Conservation (phyloP, 2,329 filamentous ascomycete species). For the Chaetomium sp. region DNA sequence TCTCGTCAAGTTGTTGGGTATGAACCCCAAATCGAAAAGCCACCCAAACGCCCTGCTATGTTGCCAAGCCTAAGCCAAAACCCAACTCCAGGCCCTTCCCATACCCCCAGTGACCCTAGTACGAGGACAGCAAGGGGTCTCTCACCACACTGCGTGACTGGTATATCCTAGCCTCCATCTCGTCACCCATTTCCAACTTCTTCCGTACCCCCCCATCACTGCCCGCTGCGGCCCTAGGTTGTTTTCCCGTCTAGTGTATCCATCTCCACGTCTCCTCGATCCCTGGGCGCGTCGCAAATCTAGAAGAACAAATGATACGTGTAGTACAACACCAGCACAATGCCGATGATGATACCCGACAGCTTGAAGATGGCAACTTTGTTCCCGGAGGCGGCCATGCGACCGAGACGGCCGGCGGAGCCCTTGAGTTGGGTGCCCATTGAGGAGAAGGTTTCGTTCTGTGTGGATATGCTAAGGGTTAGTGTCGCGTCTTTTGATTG, state of each 20-base stretch:
- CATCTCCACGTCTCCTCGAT: neutral
- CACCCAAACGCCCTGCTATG: constrained; percentile 9
- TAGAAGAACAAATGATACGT: constrained; percentile 28
- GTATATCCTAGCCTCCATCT: neutral
- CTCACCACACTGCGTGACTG: too few relatives aligned
- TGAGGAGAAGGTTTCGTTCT: constrained; percentile 74
- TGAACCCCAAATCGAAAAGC: neutral
- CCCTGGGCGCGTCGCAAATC: neutral
- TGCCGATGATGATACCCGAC: constrained; percentile 69
- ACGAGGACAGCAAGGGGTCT: too few relatives aligned
- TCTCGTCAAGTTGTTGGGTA: neutral
- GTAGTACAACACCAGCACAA: constrained; percentile 71
- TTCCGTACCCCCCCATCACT: neutral
- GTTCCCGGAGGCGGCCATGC: constrained; percentile 89
- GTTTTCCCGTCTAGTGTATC: neutral
- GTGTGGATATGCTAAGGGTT: neutral
- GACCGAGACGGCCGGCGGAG: constrained; percentile 71
- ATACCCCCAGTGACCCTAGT: neutral
- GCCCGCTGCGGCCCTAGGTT: neutral
- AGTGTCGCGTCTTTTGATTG: neutral
- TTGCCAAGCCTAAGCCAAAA: neutral
- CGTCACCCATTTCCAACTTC: neutral
- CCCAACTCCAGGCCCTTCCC: neutral
- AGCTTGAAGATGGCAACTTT: constrained; percentile 87
- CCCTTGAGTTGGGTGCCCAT: constrained; percentile 79